A percentile compares a stretch with the other conserved stretches of the same genome.
Conservation (phyloP, 1,284 basidiomycete species). For the Sanghuangporus weigelae region DNA sequence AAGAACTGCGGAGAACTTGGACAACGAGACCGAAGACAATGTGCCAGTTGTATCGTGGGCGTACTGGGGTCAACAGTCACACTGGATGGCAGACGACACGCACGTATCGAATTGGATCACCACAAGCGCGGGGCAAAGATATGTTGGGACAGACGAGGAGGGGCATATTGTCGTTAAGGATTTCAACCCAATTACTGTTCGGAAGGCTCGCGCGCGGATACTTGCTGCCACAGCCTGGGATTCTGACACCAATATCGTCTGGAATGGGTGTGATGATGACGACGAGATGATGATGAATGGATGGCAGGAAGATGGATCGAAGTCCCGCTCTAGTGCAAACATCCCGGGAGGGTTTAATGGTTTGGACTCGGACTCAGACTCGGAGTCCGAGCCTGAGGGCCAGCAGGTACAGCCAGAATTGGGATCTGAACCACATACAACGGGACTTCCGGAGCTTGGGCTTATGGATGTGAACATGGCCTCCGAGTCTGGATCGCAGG, state of each 20-base stretch:
- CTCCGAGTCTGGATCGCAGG: too few relatives aligned
- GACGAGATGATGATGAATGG: not conserved
- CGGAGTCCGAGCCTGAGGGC: not conserved
- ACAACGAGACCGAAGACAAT: not conserved
- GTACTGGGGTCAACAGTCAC: conserved; percentile 39
- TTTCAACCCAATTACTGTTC: conserved; percentile 35
- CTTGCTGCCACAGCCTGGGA: not conserved
- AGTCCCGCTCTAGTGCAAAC: not conserved
- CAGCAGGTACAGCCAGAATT: not conserved
- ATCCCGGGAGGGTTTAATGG: not conserved
- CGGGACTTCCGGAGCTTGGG: not conserved
- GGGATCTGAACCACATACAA: not conserved
- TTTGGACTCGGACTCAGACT: not conserved
- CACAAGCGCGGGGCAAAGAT: conserved; percentile 41
- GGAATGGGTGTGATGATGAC: not conserved
- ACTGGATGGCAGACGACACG: conserved; percentile 37
- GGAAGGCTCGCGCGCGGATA: conserved; percentile 13
- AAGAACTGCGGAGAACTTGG: not conserved
- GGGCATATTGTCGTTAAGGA: conserved; percentile 32
- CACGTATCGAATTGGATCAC: conserved; percentile 43
- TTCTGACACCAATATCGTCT: not conserved
- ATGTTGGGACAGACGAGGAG: conserved; percentile 26
- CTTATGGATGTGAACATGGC: not conserved
- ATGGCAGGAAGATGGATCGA: not conserved
- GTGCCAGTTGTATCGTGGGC: conserved; percentile 29